Evolutionary conservation across 352 stramenopile species (phyloP).

Genomic region (Globisporangium radiosum): DNA sequence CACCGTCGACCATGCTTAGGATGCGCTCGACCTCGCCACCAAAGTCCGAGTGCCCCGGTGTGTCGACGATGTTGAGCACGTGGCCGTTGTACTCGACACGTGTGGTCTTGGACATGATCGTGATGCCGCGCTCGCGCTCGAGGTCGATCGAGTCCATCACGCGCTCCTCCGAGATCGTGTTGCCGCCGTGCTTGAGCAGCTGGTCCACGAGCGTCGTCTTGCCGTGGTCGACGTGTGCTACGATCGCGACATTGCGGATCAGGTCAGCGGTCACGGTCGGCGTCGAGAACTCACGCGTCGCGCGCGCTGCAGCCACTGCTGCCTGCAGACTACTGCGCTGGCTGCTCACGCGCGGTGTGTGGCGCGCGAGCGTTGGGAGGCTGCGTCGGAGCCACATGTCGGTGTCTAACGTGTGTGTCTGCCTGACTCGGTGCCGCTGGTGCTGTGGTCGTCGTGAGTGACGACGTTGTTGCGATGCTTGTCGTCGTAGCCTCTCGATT

Average conservation of each 20-base stretch:
- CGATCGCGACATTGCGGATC: constrained; percentile 88
- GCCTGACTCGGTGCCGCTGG: neutral
- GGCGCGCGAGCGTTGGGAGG: constrained; percentile 36
- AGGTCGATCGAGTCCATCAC: constrained; percentile 99
- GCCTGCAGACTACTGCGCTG: constrained; percentile 17
- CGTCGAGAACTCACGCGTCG: constrained; percentile 40
- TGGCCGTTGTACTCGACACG: constrained; percentile 92
- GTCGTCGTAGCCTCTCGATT: constrained; percentile 1
- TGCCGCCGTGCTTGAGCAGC: constrained; percentile 94
- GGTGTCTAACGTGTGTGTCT: neutral
- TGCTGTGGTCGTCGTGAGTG: neutral
- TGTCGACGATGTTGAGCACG: constrained; percentile 97
- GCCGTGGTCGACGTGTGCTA: constrained; percentile 97
- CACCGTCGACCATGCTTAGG: constrained; percentile 95
- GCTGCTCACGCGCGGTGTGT: constrained; percentile 25
- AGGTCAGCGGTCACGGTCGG: constrained; percentile 28
- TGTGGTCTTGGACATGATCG: constrained; percentile 98
- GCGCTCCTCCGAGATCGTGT: constrained; percentile 77
- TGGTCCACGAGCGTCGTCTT: constrained; percentile 98
- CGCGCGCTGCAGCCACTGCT: constrained; percentile 2
- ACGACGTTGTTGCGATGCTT: constrained; percentile 3
- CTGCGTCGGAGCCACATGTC: constrained; percentile 63
- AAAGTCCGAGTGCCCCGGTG: constrained; percentile 98
- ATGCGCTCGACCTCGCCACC: constrained; percentile 97
- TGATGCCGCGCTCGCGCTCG: constrained; percentile 98